phyloP scores from a whole-genome alignment of 1,139 yeast species.

The Entelexis paramagnoliae region DNA sequence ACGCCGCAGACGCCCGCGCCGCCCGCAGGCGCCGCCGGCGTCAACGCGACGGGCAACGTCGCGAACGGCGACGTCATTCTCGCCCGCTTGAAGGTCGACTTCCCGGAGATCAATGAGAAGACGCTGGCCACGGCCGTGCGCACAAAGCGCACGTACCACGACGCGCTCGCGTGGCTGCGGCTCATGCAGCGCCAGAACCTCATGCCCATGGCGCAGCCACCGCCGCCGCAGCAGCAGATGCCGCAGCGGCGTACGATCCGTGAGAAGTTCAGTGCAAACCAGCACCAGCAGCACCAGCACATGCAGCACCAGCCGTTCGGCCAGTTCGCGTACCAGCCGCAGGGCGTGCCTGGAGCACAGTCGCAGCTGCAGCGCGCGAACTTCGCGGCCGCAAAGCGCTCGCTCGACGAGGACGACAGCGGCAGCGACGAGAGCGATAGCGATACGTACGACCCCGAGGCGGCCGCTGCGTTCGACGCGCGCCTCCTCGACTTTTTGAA shows the following conservation, averaged over 20 bases:
- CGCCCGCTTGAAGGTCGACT: slow-evolving; percentile 25
- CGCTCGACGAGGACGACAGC: slow-evolving; percentile 21
- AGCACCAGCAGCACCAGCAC: background rate
- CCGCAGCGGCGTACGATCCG: slow-evolving; percentile 31
- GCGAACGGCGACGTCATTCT: slow-evolving; percentile 18
- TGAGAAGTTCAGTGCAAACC: slow-evolving; percentile 29
- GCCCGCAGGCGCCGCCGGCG: background rate
- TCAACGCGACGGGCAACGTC: background rate
- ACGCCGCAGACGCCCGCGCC: background rate
- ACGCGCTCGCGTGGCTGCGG: slow-evolving; percentile 31
- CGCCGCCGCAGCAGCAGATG: slow-evolving; percentile 18
- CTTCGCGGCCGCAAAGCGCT: background rate
- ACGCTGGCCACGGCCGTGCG: slow-evolving; percentile 30
- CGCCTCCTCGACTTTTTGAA: slow-evolving; percentile 71
- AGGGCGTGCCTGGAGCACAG: background rate
- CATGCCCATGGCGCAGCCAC: slow-evolving; percentile 15
- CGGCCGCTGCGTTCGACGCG: slow-evolving; percentile 42
- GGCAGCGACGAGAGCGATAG: slow-evolving; percentile 37
- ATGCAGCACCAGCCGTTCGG: background rate
- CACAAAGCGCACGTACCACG: slow-evolving; percentile 31
- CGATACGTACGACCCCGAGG: slow-evolving; percentile 34
- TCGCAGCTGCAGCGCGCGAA: background rate
- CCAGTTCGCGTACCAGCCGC: slow-evolving; percentile 1
- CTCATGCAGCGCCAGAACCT: slow-evolving; percentile 25
- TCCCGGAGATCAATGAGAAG: slow-evolving; percentile 27